phyloP scores from a whole-genome alignment of 441 rosid species.

The Gossypium schwendimanii region DNA sequence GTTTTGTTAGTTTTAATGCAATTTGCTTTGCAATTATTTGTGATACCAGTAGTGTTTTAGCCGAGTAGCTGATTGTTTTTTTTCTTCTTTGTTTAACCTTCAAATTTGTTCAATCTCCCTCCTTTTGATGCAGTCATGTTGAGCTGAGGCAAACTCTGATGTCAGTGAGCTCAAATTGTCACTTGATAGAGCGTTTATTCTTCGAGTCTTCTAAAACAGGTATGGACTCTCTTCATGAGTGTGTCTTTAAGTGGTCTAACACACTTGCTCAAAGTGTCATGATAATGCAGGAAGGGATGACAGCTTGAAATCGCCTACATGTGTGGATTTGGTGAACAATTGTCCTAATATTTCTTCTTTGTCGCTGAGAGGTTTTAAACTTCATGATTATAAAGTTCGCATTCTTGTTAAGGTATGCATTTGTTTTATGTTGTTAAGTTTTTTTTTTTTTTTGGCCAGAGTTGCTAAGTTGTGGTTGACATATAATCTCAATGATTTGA shows the following conservation, averaged over 20 bases:
- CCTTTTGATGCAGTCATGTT: conserved; percentile 33
- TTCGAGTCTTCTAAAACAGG: conserved; percentile 54
- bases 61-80: not conserved
- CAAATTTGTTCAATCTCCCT: not conserved
- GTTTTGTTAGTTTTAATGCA: not conserved
- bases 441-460: too few relatives aligned
- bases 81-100: not conserved
- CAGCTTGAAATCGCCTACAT: conserved; percentile 50
- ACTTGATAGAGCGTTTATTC: conserved; percentile 64
- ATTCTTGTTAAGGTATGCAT: conserved; percentile 51
- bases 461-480: not conserved
- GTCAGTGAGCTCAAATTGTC: conserved; percentile 54
- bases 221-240: conserved; percentile 16
- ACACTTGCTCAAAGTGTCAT: conserved; percentile 20
- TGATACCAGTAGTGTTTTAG: not conserved
- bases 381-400: conserved; percentile 56
- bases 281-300: conserved; percentile 53
- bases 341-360: conserved; percentile 65
- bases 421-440: not conserved
- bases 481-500: not conserved
- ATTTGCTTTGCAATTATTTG: not conserved
- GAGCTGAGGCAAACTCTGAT: conserved; percentile 57
- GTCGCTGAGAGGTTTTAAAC: conserved; percentile 63
- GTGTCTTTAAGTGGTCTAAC: conserved; percentile 5
- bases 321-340: conserved; percentile 52